Percentiles rank a stretch among this genome's conserved stretches.
These are phyloP conservation scores for Trametes polyzona DNA, from an alignment of 1,284 basidiomycete genomes.

Conservation along the genomic window DNA sequence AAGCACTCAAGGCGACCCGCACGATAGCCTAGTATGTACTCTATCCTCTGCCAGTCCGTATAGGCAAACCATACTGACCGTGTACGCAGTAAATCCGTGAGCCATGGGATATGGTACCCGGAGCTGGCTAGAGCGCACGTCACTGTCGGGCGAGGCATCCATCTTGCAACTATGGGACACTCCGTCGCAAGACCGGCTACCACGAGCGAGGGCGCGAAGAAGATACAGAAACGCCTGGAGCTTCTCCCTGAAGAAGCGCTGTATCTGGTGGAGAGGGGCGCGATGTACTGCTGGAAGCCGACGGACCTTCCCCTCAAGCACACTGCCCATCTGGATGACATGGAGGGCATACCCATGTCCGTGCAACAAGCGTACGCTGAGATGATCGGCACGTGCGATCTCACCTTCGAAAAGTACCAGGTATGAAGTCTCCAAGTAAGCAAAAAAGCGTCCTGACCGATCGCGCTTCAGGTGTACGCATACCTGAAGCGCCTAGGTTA, in stretches of 20 bases:
- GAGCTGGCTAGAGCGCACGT: conserved; percentile 67
- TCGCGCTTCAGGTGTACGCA: conserved; percentile 74
- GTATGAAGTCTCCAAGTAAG: conserved; percentile 44
- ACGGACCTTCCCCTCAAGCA: conserved; percentile 27
- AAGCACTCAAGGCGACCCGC: conserved; percentile 73
- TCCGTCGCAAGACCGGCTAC: conserved; percentile 53
- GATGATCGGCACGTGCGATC: conserved; percentile 78
- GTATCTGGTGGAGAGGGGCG: conserved; percentile 90
- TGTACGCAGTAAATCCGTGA: conserved; percentile 65
- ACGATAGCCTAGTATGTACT: conserved; percentile 67
- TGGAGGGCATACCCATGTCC: conserved; percentile 77
- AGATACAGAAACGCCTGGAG: conserved; percentile 68
- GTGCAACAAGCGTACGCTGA: conserved; percentile 89
- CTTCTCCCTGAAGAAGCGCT: conserved; percentile 93
- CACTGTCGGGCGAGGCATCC: conserved; percentile 72
- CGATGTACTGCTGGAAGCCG: conserved; percentile 81
- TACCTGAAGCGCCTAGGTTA: conserved; percentile 94
- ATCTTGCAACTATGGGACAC: conserved; percentile 81
- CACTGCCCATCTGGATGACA: conserved; percentile 42
- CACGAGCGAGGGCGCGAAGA: conserved; percentile 39
- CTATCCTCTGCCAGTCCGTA: neutral
- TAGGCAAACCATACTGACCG: conserved; percentile 4
- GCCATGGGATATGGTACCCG: conserved; percentile 77
- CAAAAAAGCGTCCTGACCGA: neutral
- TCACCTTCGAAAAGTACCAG: conserved; percentile 88